These are phyloP conservation scores for Haplosporangium sp. DNA, from an alignment of 371 early-diverging fungal genomes.

Conservation along the genomic window DNA sequence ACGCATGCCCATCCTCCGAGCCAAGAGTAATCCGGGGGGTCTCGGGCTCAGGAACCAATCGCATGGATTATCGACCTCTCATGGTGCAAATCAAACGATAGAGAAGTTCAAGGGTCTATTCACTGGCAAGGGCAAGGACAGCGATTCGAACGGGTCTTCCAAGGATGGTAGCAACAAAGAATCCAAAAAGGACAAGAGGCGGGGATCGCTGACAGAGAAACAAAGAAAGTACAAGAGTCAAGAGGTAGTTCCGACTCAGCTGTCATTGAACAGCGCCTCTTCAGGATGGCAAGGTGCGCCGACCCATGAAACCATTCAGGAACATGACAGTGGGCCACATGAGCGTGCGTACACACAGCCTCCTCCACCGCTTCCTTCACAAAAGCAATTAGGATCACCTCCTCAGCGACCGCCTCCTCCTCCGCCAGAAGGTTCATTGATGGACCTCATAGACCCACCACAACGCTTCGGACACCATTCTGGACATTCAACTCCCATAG, in stretches of 20 bases:
- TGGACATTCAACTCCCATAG: constrained; percentile 23
- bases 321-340: constrained; percentile 7
- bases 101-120: constrained; percentile 48
- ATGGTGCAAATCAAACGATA: constrained; percentile 14
- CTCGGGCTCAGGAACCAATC: constrained; percentile 22
- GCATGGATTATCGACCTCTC: neutral
- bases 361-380: constrained; percentile 22
- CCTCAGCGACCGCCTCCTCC: constrained; percentile 46
- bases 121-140: constrained; percentile 31
- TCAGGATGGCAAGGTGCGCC: constrained; percentile 19
- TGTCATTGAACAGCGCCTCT: constrained; percentile 1
- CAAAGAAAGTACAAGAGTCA: constrained; percentile 51
- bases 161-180: constrained; percentile 16
- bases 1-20: constrained; percentile 37
- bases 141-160: constrained; percentile 7
- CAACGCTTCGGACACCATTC: constrained; percentile 17
- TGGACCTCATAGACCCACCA: constrained; percentile 46
- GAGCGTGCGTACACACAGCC: constrained; percentile 22
- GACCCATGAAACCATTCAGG: constrained; percentile 10
- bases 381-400: constrained; percentile 10
- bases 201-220: constrained; percentile 38
- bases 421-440: constrained; percentile 37
- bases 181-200: constrained; percentile 20
- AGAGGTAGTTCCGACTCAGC: constrained; percentile 19
- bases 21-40: constrained; percentile 53